These are phyloP conservation scores for Penicillium aurantiogriseum DNA, from an alignment of 2,329 filamentous ascomycete genomes.

Conservation along the genomic window DNA sequence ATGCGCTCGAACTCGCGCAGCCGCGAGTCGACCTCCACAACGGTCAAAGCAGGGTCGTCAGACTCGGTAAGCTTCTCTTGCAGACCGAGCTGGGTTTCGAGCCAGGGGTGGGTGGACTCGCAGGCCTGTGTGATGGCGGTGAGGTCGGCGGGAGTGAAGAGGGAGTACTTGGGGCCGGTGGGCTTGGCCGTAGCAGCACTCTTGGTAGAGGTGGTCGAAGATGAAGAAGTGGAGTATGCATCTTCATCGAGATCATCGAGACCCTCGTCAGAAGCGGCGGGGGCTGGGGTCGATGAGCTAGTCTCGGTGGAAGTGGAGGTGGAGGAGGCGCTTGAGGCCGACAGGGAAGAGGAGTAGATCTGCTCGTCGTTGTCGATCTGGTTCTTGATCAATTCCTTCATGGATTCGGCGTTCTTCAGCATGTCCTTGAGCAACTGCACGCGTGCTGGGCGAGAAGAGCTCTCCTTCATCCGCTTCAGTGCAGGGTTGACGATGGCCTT, in stretches of 20 bases:
- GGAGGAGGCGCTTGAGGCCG: conserved; percentile 44
- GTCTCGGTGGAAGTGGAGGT: conserved; percentile 41
- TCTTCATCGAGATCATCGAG: conserved; percentile 81
- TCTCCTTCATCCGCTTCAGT: conserved; percentile 71
- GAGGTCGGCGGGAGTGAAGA: conserved; percentile 74
- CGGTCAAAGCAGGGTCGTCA: conserved; percentile 71
- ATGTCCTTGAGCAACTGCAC: conserved; percentile 66
- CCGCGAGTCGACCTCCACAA: conserved; percentile 69
- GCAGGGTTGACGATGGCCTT: conserved; percentile 76
- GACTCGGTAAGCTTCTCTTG: conserved; percentile 69
- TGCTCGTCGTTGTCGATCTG: conserved; percentile 71
- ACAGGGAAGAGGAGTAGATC: conserved; percentile 55
- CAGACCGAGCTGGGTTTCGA: conserved; percentile 66
- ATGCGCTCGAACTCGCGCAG: conserved; percentile 65
- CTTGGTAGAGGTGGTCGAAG: conserved; percentile 38
- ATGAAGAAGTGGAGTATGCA: conserved; percentile 38
- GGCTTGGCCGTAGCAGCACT: conserved; percentile 36
- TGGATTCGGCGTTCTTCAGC: conserved; percentile 68
- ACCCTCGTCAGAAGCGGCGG: conserved; percentile 43
- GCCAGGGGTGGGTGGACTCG: conserved; percentile 67
- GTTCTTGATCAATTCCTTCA: conserved; percentile 67
- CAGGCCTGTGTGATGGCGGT: conserved; percentile 62
- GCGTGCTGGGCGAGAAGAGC: conserved; percentile 66
- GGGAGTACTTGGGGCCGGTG: conserved; percentile 57
- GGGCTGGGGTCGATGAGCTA: conserved; percentile 45